phyloP scores from a whole-genome alignment of 129 eudicot genomes.

The Dittrichia graveolens region DNA sequence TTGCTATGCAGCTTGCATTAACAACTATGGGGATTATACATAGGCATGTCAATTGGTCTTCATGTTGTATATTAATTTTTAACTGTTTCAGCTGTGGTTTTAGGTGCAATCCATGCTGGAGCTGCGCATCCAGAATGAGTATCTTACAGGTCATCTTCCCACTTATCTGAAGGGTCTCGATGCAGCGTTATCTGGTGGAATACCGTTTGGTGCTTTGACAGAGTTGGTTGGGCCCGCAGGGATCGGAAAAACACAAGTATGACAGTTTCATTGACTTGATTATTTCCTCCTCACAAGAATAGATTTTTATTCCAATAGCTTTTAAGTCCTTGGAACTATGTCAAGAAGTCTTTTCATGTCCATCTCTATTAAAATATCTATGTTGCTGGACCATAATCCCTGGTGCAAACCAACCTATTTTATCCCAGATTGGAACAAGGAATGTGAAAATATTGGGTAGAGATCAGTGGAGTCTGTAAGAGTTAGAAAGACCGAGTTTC shows the following conservation, averaged over 20 bases:
- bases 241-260: constrained; percentile 90
- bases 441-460: not conserved
- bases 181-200: constrained; percentile 75
- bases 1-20: no score
- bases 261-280: constrained; percentile 8
- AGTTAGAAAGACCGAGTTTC: not conserved
- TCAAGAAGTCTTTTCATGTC: not conserved
- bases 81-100: constrained; percentile 30
- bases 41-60: no score
- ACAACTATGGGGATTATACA: no score
- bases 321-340: constrained; percentile 1
- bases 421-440: not conserved
- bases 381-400: not conserved
- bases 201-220: constrained; percentile 84
- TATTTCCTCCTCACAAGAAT: not conserved
- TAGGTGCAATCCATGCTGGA: constrained; percentile 72
- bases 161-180: constrained; percentile 76
- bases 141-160: constrained; percentile 73
- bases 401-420: not conserved
- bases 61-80: not conserved
- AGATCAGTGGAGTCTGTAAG: not conserved
- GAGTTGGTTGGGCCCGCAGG: constrained; percentile 97
- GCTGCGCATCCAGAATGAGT: constrained; percentile 49
- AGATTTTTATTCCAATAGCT: not conserved
- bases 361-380: not conserved